Evolutionary conservation across 2,329 filamentous ascomycete species (phyloP).

Genomic region (Sclerotinia minor): DNA sequence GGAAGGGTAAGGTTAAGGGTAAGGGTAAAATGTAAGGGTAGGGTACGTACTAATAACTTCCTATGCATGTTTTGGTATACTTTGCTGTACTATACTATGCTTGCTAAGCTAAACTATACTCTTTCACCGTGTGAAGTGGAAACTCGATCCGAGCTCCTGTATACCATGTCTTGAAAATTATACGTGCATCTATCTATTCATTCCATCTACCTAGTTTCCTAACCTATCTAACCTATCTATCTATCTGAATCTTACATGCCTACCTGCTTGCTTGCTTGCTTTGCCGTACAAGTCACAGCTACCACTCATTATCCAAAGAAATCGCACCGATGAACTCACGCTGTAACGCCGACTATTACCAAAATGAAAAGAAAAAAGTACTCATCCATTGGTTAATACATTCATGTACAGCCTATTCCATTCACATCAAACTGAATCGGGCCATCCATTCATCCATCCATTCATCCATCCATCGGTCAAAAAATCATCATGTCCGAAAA

Average conservation of each 20-base stretch:
- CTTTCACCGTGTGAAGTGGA: not conserved
- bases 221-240: not conserved
- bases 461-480: not conserved
- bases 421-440: not conserved
- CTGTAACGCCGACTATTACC: slow-evolving; percentile 1
- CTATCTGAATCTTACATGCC: not conserved
- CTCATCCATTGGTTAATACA: not conserved
- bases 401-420: not conserved
- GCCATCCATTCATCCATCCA: not conserved
- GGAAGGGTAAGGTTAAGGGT: too few species aligned
- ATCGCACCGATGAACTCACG: not conserved
- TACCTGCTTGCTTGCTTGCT: not conserved
- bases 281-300: not conserved
- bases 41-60: not conserved
- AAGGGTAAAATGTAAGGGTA: too few species aligned
- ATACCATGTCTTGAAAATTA: not conserved
- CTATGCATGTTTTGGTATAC: not conserved
- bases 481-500: not conserved
- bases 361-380: not conserved
- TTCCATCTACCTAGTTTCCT: too few species aligned
- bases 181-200: not conserved
- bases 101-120: not conserved
- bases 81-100: too few species aligned
- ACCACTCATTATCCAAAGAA: not conserved
- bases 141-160: slow-evolving; percentile 17